phyloP scores from a whole-genome alignment of 78 protist genomes.

The Dictyostelium citrinum region DNA sequence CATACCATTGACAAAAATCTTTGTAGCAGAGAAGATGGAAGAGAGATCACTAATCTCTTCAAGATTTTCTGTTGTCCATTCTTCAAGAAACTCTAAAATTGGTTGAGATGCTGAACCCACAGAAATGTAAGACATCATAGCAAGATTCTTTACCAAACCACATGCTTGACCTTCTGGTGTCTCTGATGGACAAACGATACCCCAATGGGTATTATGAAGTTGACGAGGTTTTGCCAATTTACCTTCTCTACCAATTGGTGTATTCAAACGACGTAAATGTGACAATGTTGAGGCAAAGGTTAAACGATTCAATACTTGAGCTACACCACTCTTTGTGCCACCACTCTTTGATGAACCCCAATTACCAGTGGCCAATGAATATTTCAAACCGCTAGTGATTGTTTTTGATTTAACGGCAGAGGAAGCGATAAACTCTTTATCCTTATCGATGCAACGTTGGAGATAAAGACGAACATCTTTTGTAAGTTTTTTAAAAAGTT shows the following conservation, averaged over 20 bases:
- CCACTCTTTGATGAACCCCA: slow-evolving; percentile 98
- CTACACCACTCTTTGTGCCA: slow-evolving; percentile 98
- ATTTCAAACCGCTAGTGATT: slow-evolving; percentile 93
- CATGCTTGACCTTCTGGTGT: slow-evolving; percentile 99
- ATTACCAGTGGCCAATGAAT: slow-evolving; percentile 98
- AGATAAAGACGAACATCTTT: slow-evolving; percentile 85
- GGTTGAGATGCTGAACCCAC: slow-evolving; percentile 89
- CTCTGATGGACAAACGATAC: slow-evolving; percentile 99
- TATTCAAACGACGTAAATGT: slow-evolving; percentile 98
- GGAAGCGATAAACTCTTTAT: slow-evolving; percentile 77
- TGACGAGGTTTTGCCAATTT: slow-evolving; percentile 97
- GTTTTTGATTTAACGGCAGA: slow-evolving; percentile 34
- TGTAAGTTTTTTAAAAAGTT: slow-evolving; percentile 92
- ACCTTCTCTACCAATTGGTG: slow-evolving; percentile 98
- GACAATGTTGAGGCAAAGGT: slow-evolving; percentile 98
- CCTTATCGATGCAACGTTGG: slow-evolving; percentile 22
- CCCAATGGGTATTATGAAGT: slow-evolving; percentile 99
- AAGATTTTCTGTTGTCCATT: slow-evolving; percentile 70
- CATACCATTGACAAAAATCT: slow-evolving; percentile 96
- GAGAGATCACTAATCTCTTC: slow-evolving; percentile 87
- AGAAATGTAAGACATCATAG: slow-evolving; percentile 98
- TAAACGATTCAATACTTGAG: slow-evolving; percentile 95
- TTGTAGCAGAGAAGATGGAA: not conserved
- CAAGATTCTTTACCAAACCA: slow-evolving; percentile 99
- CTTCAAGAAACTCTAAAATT: slow-evolving; percentile 60